Conservation (phyloP, 2,329 filamentous ascomycete species). For the Fusarium xyrophilum region DNA sequence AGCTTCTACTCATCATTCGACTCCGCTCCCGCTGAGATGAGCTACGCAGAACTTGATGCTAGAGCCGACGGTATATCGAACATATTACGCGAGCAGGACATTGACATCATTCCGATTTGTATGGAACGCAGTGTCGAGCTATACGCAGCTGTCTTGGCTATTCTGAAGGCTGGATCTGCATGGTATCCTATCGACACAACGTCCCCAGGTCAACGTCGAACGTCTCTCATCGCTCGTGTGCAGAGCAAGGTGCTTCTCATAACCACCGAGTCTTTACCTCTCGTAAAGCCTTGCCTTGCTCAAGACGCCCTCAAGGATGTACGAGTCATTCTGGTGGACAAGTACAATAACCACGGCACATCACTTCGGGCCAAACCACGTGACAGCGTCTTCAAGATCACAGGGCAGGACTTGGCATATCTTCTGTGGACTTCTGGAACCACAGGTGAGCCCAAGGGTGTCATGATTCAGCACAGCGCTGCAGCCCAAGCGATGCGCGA, state of each 20-base stretch:
- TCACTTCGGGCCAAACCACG: not conserved
- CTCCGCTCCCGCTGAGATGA: not conserved
- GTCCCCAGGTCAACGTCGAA: slow-evolving; percentile 13
- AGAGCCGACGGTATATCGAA: slow-evolving; percentile 14
- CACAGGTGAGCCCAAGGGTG: slow-evolving; percentile 18
- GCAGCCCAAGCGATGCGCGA: slow-evolving; percentile 18
- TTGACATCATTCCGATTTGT: slow-evolving; percentile 16
- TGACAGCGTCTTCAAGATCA: not conserved
- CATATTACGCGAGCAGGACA: slow-evolving; percentile 5
- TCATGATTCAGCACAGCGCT: slow-evolving; percentile 23
- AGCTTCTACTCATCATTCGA: slow-evolving; percentile 12
- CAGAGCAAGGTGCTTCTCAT: slow-evolving; percentile 15
- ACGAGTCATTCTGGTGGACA: slow-evolving; percentile 12
- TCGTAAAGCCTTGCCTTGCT: slow-evolving; percentile 2
- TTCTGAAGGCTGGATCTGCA: slow-evolving; percentile 19
- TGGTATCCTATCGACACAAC: slow-evolving; percentile 26
- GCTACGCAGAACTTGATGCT: slow-evolving; percentile 15
- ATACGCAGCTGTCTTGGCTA: slow-evolving; percentile 17
- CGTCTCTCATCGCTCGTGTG: slow-evolving; percentile 18
- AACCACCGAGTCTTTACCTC: not conserved
- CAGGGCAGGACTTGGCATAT: slow-evolving; percentile 3
- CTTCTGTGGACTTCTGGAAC: slow-evolving; percentile 23
- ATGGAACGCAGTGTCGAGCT: slow-evolving; percentile 14
- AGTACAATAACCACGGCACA: not conserved
- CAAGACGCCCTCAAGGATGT: slow-evolving; percentile 4